Percentiles rank a stretch among this genome's conserved stretches.
Evolutionary conservation across 768 basidiomycete species (phyloP).

Genomic region (Hydnomerulius pinastri): DNA sequence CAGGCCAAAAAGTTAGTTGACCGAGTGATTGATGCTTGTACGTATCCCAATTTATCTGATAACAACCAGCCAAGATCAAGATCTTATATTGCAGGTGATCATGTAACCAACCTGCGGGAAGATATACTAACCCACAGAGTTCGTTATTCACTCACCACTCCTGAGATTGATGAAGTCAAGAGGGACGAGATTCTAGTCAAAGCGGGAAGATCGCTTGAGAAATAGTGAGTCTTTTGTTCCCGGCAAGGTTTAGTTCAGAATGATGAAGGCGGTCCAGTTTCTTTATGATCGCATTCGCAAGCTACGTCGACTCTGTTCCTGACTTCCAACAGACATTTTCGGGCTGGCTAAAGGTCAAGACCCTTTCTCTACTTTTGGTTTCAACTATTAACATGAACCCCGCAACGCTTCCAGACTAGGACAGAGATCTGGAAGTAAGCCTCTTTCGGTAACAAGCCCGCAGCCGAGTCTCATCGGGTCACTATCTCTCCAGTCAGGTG

Average conservation of each 20-base stretch:
- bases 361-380: not conserved
- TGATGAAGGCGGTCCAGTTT: slow-evolving; percentile 52
- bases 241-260: not conserved
- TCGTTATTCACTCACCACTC: slow-evolving; percentile 80
- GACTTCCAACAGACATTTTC: slow-evolving; percentile 73
- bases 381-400: not conserved
- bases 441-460: not conserved
- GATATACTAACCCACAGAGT: slow-evolving; percentile 82
- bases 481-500: slow-evolving; percentile 62
- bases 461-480: not conserved
- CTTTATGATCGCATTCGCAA: slow-evolving; percentile 93
- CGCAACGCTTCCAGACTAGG: slow-evolving; percentile 49
- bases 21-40: slow-evolving; percentile 77
- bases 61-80: no score
- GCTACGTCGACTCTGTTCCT: slow-evolving; percentile 73
- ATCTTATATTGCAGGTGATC: slow-evolving; percentile 61
- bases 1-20: slow-evolving; percentile 90
- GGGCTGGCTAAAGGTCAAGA: slow-evolving; percentile 77
- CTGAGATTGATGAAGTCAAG: slow-evolving; percentile 60
- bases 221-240: slow-evolving; percentile 67
- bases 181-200: slow-evolving; percentile 57
- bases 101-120: slow-evolving; percentile 90
- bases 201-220: slow-evolving; percentile 78
- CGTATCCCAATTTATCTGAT: slow-evolving; percentile 23
- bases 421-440: slow-evolving; percentile 93